Conservation (phyloP, 352 stramenopile genomes). For the Phytophthora rubi region DNA sequence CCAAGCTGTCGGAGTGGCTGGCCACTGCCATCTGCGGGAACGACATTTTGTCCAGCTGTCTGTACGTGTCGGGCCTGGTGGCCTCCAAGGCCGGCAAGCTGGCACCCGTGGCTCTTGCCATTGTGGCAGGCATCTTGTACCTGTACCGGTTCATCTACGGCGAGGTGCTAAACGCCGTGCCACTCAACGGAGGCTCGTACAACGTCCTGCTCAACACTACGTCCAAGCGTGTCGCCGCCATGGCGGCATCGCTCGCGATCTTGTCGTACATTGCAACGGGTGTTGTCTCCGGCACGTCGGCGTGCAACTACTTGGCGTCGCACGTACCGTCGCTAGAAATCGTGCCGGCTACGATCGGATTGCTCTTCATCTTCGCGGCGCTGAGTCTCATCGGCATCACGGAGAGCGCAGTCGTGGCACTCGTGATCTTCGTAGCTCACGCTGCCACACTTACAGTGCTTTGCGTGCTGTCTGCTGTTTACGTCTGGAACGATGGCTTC, state of each 20-base stretch:
- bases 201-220: slow-evolving; percentile 97
- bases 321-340: slow-evolving; percentile 79
- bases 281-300: slow-evolving; percentile 88
- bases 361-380: slow-evolving; percentile 93
- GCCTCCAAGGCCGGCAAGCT: slow-evolving; percentile 91
- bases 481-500: slow-evolving; percentile 84
- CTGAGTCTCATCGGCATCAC: slow-evolving; percentile 93
- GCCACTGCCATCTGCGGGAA: slow-evolving; percentile 96
- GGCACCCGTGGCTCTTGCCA: slow-evolving; percentile 86
- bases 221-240: slow-evolving; percentile 92
- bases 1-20: slow-evolving; percentile 92
- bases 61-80: slow-evolving; percentile 90
- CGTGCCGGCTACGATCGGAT: slow-evolving; percentile 76
- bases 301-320: slow-evolving; percentile 87
- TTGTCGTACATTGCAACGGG: slow-evolving; percentile 97
- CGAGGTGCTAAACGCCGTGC: slow-evolving; percentile 93
- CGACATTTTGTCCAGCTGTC: slow-evolving; percentile 94
- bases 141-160: slow-evolving; percentile 95
- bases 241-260: slow-evolving; percentile 94
- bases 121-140: slow-evolving; percentile 92
- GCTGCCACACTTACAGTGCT: slow-evolving; percentile 85
- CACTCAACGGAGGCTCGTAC: slow-evolving; percentile 96
- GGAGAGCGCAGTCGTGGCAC: slow-evolving; percentile 91
- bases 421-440: slow-evolving; percentile 93
- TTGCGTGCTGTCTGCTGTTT: slow-evolving; percentile 79